Evolutionary conservation across 768 basidiomycete species (phyloP), one percentile per base, ranked within the genome.

Genomic region (Arthromyces matolae): DNA sequence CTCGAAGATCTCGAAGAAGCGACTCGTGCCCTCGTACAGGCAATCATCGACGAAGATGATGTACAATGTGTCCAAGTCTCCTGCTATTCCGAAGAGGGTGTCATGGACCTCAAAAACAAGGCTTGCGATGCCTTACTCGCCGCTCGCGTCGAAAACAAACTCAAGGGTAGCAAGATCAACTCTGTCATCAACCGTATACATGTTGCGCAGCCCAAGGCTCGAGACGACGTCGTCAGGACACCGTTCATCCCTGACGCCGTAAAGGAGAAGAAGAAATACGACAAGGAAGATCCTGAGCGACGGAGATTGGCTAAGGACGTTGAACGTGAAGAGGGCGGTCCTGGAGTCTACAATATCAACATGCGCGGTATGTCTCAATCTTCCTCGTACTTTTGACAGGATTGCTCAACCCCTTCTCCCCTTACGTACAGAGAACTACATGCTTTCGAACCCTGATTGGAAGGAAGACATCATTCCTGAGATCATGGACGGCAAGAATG

Each of bases 401-500:
- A n/a, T n/a, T n/a, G n/a, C n/a, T n/a, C n/a, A n/a, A n/a, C n/a
- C n/a, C n/a, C n/a, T 22, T 12, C 19, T 32, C 23, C 22, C 22
- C 45, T 52, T 36, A 55, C 18, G 39, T 20, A 12, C 70, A 97
- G 94, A 92, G 77, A 80, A 91, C 66, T 98, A 96, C 69, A 48
- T 96, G 22, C 82, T 99, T 49, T 76, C 82, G 19, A 84, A 96
- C 62, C 83, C 88, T 29, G 86, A 89, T 35, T 99, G 96, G 96
- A 99, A 96, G 73, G 75, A 82, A 71, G 96, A 99, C 61, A 76
- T 81, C 55, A 87, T 98, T n/a, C 96, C 96, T n/a, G 96, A 99
- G 66, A 90, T 99, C 61, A 84, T 92, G 85, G 84, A 97, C 56
- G 96, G 96, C 71, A 97, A 97, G 80, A 99, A 99, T 71, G 71